Percentiles rank a stretch among this genome's conserved stretches.
Conservation (phyloP, 257 asterid species). For the Solanum chiquidenum region DNA sequence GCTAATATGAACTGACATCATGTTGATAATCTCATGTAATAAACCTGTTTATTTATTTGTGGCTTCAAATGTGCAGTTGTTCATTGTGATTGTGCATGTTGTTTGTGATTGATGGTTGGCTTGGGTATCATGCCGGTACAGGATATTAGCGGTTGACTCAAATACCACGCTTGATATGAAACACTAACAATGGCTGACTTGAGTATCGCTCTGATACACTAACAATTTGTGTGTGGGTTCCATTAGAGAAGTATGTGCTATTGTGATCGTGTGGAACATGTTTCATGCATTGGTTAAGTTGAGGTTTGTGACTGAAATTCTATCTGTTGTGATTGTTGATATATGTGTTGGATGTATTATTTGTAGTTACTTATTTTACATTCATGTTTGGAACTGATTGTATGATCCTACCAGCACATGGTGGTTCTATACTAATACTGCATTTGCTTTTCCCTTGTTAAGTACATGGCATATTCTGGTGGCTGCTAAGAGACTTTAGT, state of each 20-base stretch:
- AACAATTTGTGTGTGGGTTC: not conserved
- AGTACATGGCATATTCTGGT: not conserved
- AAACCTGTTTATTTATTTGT: too few relatives aligned
- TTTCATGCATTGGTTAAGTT: too few relatives aligned
- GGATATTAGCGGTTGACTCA: too few relatives aligned
- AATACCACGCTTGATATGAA: too few relatives aligned
- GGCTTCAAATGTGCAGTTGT: not conserved
- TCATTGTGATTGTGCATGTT: not conserved
- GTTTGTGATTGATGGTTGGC: not conserved
- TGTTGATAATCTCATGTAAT: not conserved
- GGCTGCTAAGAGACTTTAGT: too few relatives aligned
- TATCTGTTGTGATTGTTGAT: not conserved
- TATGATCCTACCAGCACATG: not conserved
- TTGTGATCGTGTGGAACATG: not conserved
- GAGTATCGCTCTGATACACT: not conserved
- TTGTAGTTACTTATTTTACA: not conserved
- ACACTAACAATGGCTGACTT: not conserved
- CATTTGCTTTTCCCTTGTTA: too few relatives aligned
- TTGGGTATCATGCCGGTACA: not conserved
- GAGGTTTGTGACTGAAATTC: too few relatives aligned
- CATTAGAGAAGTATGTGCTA: too few relatives aligned
- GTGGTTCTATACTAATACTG: too few relatives aligned
- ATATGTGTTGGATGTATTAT: too few relatives aligned
- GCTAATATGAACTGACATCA: too few relatives aligned
- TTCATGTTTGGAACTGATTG: not conserved